A percentile compares a stretch with the other conserved stretches of the same genome.
Evolutionary conservation across 2,329 filamentous ascomycete genomes (phyloP).

Genomic region (Phoma sp.): DNA sequence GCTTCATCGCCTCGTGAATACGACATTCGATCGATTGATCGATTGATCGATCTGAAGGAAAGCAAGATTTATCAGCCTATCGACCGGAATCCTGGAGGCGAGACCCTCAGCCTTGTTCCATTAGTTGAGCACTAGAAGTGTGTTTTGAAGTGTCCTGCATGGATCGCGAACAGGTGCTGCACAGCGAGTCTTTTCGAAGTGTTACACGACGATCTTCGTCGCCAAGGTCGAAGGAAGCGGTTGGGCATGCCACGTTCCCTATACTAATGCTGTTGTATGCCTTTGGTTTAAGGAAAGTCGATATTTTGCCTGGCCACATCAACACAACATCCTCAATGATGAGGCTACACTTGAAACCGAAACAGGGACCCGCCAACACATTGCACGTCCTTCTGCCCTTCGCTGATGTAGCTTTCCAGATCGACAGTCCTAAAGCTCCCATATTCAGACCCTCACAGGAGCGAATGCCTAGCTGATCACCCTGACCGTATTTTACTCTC

Average conservation of each 20-base stretch:
- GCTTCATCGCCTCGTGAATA: not conserved
- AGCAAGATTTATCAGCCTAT: not conserved
- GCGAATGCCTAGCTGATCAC: not conserved
- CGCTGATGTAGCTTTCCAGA: not conserved
- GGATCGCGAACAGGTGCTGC: not conserved
- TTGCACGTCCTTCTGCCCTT: not conserved
- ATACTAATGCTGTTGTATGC: not conserved
- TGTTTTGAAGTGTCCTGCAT: not conserved
- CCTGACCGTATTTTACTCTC: not conserved
- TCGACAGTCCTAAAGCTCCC: not conserved
- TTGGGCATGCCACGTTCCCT: not conserved
- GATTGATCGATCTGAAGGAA: slow-evolving; percentile 5
- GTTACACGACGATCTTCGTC: not conserved
- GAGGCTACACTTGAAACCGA: not conserved
- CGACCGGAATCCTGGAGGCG: not conserved
- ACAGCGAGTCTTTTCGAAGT: not conserved
- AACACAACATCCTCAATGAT: not conserved
- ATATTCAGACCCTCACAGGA: not conserved
- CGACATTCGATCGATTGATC: slow-evolving; percentile 2
- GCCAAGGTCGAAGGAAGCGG: not conserved
- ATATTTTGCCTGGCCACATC: not conserved
- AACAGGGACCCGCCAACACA: not conserved
- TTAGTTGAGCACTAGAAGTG: not conserved
- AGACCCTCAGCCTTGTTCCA: not conserved
- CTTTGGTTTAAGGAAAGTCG: not conserved